phyloP scores from a whole-genome alignment of 768 basidiomycete species.

The Kwoniella newhampshirensis region DNA sequence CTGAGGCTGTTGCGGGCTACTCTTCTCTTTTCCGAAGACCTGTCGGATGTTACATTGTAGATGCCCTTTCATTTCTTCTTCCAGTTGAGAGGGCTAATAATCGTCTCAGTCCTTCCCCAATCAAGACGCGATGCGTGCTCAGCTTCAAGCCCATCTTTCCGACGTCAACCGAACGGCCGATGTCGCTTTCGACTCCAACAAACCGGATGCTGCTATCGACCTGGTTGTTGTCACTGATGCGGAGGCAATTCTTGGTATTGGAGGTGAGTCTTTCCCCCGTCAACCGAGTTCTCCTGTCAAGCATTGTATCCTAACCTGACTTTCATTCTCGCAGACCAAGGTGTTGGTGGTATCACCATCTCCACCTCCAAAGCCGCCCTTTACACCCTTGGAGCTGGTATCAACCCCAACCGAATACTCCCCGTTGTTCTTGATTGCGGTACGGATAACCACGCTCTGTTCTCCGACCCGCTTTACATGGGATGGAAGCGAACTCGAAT shows the following conservation, averaged over 20 bases:
- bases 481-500: conserved; percentile 74
- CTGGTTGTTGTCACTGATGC: conserved; percentile 80
- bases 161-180: conserved; percentile 52
- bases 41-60: conserved; percentile 47
- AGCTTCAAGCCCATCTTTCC: conserved; percentile 57
- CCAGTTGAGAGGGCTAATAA: conserved; percentile 13
- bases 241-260: conserved; percentile 79
- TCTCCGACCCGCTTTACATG: conserved; percentile 57
- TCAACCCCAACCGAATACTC: conserved; percentile 53
- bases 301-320: neutral
- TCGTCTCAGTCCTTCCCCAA: conserved; percentile 62
- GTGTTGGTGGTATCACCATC: conserved; percentile 62
- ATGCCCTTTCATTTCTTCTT: neutral
- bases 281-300: neutral
- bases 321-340: conserved; percentile 57
- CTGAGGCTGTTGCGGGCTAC: conserved; percentile 77
- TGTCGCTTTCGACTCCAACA: conserved; percentile 40
- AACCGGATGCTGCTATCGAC: conserved; percentile 59
- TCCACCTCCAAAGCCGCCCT: conserved; percentile 70
- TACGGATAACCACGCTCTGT: conserved; percentile 54
- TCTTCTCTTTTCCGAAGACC: conserved; percentile 76
- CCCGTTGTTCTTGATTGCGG: conserved; percentile 54
- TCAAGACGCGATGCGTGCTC: conserved; percentile 70
- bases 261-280: conserved; percentile 43
- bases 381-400: conserved; percentile 56